Base-by-base conservation (phyloP, 1,284 basidiomycete species). In the Cerrena zonata region DNA sequence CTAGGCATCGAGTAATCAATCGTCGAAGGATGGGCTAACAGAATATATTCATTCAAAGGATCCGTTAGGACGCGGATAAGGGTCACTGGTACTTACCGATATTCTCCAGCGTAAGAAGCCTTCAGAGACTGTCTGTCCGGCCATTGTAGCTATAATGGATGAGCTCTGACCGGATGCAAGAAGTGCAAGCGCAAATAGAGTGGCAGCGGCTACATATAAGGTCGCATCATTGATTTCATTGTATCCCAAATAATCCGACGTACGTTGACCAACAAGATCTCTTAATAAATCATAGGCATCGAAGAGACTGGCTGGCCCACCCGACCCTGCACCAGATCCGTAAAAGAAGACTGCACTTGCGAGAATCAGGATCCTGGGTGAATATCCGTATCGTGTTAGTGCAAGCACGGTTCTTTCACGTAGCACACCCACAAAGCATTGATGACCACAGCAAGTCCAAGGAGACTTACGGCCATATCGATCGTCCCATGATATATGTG, bases 81-180 rank as follows among this genome's bases (percentile, higher is more conserved):
- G 49, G 11, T 23, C 41, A 26, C 19, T 46, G n/a, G 30, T 40
- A 67, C 80, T 66, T 62, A 91, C 89, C 50, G 90, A 88, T 45
- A 92, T 79, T 48, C 80, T 79, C 94, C 94, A 98, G 51, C 84
- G 81, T 54, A 99, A 78, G 68, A 97, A 96, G 0, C 95, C 95
- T 69, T 98, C 95, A 0, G 86, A 88, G 27, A 98, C 89, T 41
- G 94, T 86, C 69, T 98, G 87, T 0, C 94, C 95, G 0, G 93
- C 89, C 11, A 98, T 77, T 0, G 94, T 98, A 5, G 91, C 94
- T 1, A 96, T 91, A 53, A 98, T 82, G 7, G 89, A 91, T 0
- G 95, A 91, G 56, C 90, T 92, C 74, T 98, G 93, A 2, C 94
- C 94, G 0, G 93, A 78, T 36, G 86, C 84, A 7, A 96, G 77